These are phyloP conservation scores for Verticillium longisporum DNA, from an alignment of 2,329 filamentous ascomycete species.

Conservation along the genomic window DNA sequence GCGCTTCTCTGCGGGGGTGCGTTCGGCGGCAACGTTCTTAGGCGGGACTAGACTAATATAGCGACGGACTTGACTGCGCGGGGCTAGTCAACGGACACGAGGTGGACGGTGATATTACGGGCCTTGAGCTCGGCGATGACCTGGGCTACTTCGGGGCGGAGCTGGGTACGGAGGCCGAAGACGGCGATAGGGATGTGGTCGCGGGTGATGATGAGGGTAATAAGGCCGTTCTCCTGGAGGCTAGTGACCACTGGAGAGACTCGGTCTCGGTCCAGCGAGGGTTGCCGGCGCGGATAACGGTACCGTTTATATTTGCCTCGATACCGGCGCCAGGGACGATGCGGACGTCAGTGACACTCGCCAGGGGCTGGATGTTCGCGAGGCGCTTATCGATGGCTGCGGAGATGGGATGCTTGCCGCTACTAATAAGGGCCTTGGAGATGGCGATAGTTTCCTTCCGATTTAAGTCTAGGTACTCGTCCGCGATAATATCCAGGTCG, in stretches of 20 bases:
- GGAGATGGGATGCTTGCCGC: constrained; percentile 46
- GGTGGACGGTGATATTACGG: constrained; percentile 33
- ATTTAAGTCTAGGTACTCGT: constrained; percentile 24
- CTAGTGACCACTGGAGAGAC: too few relatives aligned
- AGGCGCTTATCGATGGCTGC: constrained; percentile 37
- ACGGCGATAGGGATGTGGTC: constrained; percentile 27
- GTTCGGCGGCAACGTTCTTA: constrained; percentile 29
- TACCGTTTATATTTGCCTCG: constrained; percentile 22
- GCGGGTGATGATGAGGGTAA: constrained; percentile 40
- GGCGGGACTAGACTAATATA: too few relatives aligned
- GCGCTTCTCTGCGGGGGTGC: constrained; percentile 38
- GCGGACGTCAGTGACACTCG: constrained; percentile 21
- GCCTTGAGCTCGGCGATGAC: constrained; percentile 27
- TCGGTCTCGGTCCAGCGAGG: constrained; percentile 42
- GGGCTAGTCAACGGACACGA: constrained; percentile 49
- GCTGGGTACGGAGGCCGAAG: constrained; percentile 38
- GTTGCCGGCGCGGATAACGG: constrained; percentile 39
- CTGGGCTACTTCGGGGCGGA: constrained; percentile 33
- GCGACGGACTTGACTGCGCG: too few relatives aligned
- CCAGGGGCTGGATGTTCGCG: not conserved
- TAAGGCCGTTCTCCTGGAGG: too few relatives aligned
- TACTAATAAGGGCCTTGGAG: constrained; percentile 20
- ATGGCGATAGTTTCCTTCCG: too few relatives aligned
- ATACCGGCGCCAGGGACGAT: constrained; percentile 40
- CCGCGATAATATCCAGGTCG: constrained; percentile 34